These are phyloP conservation scores for Trametes polyzona DNA, from an alignment of 1,284 basidiomycete genomes.

Conservation along the genomic window DNA sequence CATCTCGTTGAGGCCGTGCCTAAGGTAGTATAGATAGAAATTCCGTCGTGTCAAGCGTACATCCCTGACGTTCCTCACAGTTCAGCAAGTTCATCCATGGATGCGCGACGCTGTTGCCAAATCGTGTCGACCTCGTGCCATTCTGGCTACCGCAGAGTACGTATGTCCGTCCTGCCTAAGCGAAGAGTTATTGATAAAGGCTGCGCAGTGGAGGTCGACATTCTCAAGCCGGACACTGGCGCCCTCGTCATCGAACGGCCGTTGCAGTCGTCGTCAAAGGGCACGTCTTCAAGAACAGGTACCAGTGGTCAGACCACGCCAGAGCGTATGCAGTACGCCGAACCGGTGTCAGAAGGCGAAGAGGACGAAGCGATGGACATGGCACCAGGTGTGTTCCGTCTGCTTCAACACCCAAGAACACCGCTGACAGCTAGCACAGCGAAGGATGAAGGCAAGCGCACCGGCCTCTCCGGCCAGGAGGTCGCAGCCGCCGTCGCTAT, in stretches of 20 bases:
- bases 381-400: constrained; percentile 44
- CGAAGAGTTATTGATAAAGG: constrained; percentile 17
- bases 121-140: constrained; percentile 96
- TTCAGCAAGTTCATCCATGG: constrained; percentile 96
- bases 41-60: too few species aligned
- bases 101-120: constrained; percentile 90
- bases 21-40: constrained; percentile 52
- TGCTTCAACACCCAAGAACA: background rate
- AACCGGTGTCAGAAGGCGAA: constrained; percentile 91
- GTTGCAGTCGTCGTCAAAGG: constrained; percentile 45
- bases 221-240: constrained; percentile 85
- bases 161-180: constrained; percentile 25
- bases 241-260: constrained; percentile 83
- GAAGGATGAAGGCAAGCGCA: constrained; percentile 78
- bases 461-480: constrained; percentile 72
- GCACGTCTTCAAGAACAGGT: constrained; percentile 45
- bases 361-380: constrained; percentile 79
- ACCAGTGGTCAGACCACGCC: constrained; percentile 58
- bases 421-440: constrained; percentile 41
- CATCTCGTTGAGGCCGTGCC: constrained; percentile 94
- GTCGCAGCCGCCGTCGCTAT: constrained; percentile 82
- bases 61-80: constrained; percentile 19
- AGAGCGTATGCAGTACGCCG: constrained; percentile 63
- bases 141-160: constrained; percentile 97
- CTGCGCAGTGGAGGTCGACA: constrained; percentile 85